Percentiles rank a stretch among this genome's conserved stretches.
Evolutionary conservation across 805 yeast species (phyloP).

Genomic region (Metschnikowia cubensis): DNA sequence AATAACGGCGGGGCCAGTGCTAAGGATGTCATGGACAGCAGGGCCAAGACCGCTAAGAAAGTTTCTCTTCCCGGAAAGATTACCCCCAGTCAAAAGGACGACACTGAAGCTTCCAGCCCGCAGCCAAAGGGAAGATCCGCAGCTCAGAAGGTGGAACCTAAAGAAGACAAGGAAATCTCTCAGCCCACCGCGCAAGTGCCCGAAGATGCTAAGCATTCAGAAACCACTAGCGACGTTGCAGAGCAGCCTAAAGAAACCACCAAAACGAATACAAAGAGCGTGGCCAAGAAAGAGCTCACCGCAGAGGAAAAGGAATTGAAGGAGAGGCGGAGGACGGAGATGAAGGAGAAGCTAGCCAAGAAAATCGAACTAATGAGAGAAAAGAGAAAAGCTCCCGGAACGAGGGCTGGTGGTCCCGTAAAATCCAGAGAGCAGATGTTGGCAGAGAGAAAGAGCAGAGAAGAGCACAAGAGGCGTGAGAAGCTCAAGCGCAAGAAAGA

Average conservation of each 20-base stretch:
- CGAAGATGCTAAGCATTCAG: neutral
- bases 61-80: slow-evolving; percentile 39
- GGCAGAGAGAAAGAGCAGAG: slow-evolving; percentile 53
- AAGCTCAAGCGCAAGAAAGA: slow-evolving; percentile 38
- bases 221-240: slow-evolving; percentile 16
- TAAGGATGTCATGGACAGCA: slow-evolving; percentile 53
- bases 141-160: neutral
- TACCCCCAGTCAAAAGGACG: slow-evolving; percentile 9
- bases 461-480: slow-evolving; percentile 44
- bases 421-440: slow-evolving; percentile 78
- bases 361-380: slow-evolving; percentile 68
- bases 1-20: slow-evolving; percentile 47
- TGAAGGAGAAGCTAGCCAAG: slow-evolving; percentile 74
- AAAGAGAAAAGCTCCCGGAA: slow-evolving; percentile 89
- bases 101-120: neutral
- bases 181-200: neutral
- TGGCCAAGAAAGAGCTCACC: slow-evolving; percentile 25
- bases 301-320: slow-evolving; percentile 49
- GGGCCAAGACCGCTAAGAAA: slow-evolving; percentile 51
- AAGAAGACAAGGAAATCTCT: slow-evolving; percentile 6
- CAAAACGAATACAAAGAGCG: slow-evolving; percentile 5
- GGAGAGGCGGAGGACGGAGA: slow-evolving; percentile 55
- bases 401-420: slow-evolving; percentile 75
- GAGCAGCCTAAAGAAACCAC: slow-evolving; percentile 6
- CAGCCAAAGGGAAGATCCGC: neutral